Evolutionary conservation across 2,329 filamentous ascomycete genomes (phyloP).

Genomic region (Hypoxylon sp.): DNA sequence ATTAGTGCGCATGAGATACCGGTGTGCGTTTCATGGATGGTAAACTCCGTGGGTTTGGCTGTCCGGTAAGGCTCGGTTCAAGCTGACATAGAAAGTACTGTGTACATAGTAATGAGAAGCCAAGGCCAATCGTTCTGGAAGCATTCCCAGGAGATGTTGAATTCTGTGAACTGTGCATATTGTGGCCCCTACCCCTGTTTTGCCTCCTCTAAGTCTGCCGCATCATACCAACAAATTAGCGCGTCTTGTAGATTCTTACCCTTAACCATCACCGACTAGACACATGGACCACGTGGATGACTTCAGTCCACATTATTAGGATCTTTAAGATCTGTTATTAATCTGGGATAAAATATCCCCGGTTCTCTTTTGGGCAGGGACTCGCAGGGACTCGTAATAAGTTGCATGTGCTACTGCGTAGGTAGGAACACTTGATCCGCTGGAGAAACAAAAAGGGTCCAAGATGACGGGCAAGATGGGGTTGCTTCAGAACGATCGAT

Average conservation of each 20-base stretch:
- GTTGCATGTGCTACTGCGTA: conserved; percentile 21
- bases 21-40: conserved; percentile 30
- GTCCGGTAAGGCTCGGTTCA: conserved; percentile 35
- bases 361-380: conserved; percentile 35
- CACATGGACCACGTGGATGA: conserved; percentile 21
- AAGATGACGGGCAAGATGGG: conserved; percentile 25
- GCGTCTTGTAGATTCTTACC: conserved; percentile 10
- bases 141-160: conserved; percentile 18
- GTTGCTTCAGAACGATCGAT: conserved; percentile 33
- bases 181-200: conserved; percentile 2
- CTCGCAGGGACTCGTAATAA: conserved; percentile 2
- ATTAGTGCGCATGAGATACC: conserved; percentile 29
- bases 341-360: conserved; percentile 16
- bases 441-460: conserved; percentile 28
- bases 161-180: conserved; percentile 8
- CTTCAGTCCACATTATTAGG: conserved; percentile 14
- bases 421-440: conserved; percentile 31
- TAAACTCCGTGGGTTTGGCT: conserved; percentile 18
- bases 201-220: conserved; percentile 1
- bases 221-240: conserved; percentile 4
- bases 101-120: conserved; percentile 11
- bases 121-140: conserved; percentile 35
- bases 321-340: conserved; percentile 36
- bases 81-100: conserved; percentile 12
- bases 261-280: conserved; percentile 10